Evolutionary conservation across 2,329 filamentous ascomycete species (phyloP).

Genomic region (Neofusicoccum umdonicola): DNA sequence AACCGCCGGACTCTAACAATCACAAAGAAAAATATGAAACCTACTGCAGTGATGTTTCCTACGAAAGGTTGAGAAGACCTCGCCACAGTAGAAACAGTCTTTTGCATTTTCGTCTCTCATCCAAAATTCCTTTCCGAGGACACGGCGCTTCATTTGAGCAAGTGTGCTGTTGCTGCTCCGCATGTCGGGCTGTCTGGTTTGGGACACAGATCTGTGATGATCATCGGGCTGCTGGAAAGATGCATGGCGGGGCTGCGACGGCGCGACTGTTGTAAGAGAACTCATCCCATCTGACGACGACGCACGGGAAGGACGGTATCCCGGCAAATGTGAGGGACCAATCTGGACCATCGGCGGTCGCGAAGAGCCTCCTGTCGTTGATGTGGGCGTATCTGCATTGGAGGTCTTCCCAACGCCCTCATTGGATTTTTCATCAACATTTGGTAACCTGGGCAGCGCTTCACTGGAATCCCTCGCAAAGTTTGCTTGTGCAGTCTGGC

Average conservation of each 20-base stretch:
- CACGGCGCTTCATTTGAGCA: constrained; percentile 73
- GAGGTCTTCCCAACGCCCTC: not conserved
- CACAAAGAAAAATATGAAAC: not conserved
- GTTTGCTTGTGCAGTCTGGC: not conserved
- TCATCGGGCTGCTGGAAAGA: constrained; percentile 29
- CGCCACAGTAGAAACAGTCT: constrained; percentile 90
- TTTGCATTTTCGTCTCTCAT: constrained; percentile 99
- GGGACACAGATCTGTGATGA: constrained; percentile 19
- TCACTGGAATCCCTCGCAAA: constrained; percentile 1
- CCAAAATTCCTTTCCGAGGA: constrained; percentile 95
- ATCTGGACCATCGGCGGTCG: constrained; percentile 43
- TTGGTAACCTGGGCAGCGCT: not conserved
- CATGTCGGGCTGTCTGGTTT: constrained; percentile 35
- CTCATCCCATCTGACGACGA: constrained; percentile 47
- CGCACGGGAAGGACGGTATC: constrained; percentile 44
- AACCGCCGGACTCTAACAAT: no score
- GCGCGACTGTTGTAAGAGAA: constrained; percentile 35
- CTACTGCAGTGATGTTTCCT: constrained; percentile 90
- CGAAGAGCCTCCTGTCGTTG: constrained; percentile 21
- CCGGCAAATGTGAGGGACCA: constrained; percentile 48
- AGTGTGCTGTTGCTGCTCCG: constrained; percentile 25
- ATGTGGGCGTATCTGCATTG: constrained; percentile 3
- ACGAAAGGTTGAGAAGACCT: constrained; percentile 87
- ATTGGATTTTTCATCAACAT: not conserved
- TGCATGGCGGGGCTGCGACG: constrained; percentile 28